Base-by-base conservation (phyloP, 306 rosid species). In the Prunus mira region DNA sequence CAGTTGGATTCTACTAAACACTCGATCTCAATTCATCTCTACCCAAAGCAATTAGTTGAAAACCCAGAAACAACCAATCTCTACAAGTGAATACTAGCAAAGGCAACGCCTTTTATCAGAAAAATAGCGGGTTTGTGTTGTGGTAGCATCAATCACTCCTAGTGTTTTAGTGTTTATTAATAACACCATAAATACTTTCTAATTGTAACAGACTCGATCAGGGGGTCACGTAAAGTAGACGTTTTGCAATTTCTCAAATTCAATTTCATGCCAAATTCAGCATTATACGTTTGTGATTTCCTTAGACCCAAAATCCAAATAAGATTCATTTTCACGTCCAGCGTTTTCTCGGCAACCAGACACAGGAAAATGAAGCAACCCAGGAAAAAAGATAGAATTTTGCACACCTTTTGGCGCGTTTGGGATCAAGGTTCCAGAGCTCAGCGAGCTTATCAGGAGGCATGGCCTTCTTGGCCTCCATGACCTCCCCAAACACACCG, bases 391-490 rank as follows among this genome's bases (percentile, higher is more conserved):
- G 64, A 79, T 19, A 69, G 69, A 69, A 47, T 22, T 58, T 65
- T 52, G 54, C 58, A 70, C 20, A 96, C 99, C 99, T 96, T 87
- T 96, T 96, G 82, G 99, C 99, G 58, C 99, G 97, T 83, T 92
- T 96, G 58, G 99, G 98, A 85, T 96, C 99, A 75, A 91, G 64
- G 25, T 51, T 76, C 99, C 99, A 96, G n/a, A 96, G 98, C 87
- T 96, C 99, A 1, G 98, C 98, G 54, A 96, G 93, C 86, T 96
- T 93, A 85, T 93, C 98, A 20, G 99, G 98, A 84, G 99, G 97
- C 99, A 96, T 96, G n/a, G 99, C 99, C 80, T 96, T 96, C 88
- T 96, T 96, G 0, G 99, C 98, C 4, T 96, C 99, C 98, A 96
- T 89, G 63, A 93, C 86, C 81, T 96, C 99, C 9, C 97, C 96